Percentiles rank a stretch among this genome's conserved stretches.
These are phyloP conservation scores for thale cress (Arabidopsis thaliana) DNA, from an alignment of 345 rosid genomes.

Conservation along the genomic window DNA sequence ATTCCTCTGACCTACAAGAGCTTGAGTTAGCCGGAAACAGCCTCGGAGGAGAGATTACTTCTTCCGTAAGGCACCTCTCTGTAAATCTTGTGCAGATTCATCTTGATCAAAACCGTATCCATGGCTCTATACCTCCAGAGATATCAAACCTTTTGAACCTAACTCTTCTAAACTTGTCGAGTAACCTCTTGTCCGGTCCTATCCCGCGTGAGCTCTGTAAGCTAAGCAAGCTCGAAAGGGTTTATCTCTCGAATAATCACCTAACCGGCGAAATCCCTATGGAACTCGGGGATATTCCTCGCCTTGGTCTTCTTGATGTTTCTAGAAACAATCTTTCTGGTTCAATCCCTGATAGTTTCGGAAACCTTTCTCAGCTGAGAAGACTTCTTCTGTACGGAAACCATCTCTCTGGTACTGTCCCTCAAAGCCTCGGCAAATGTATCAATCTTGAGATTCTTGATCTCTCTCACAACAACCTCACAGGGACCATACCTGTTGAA, in stretches of 20 bases:
- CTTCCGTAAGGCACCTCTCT: slow-evolving; percentile 69
- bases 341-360: slow-evolving; percentile 75
- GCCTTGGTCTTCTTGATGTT: slow-evolving; percentile 81
- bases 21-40: slow-evolving; percentile 81
- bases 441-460: slow-evolving; percentile 84
- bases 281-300: slow-evolving; percentile 71
- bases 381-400: slow-evolving; percentile 65
- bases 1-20: slow-evolving; percentile 65
- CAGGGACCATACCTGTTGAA: slow-evolving; percentile 68
- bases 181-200: slow-evolving; percentile 75
- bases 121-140: slow-evolving; percentile 75
- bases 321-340: slow-evolving; percentile 86
- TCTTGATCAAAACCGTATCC: slow-evolving; percentile 73
- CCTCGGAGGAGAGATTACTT: slow-evolving; percentile 71
- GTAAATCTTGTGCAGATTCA: slow-evolving; percentile 66
- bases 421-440: slow-evolving; percentile 71
- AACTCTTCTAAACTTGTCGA: slow-evolving; percentile 79
- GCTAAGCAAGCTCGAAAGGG: slow-evolving; percentile 74
- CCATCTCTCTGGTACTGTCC: slow-evolving; percentile 73
- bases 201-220: slow-evolving; percentile 70
- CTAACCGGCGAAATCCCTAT: slow-evolving; percentile 77
- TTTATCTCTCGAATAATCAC: slow-evolving; percentile 73
- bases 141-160: slow-evolving; percentile 76
- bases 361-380: slow-evolving; percentile 76
- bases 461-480: slow-evolving; percentile 72